Evolutionary conservation across 2,329 filamentous ascomycete species (phyloP).

Genomic region (Cercospora zeina): DNA sequence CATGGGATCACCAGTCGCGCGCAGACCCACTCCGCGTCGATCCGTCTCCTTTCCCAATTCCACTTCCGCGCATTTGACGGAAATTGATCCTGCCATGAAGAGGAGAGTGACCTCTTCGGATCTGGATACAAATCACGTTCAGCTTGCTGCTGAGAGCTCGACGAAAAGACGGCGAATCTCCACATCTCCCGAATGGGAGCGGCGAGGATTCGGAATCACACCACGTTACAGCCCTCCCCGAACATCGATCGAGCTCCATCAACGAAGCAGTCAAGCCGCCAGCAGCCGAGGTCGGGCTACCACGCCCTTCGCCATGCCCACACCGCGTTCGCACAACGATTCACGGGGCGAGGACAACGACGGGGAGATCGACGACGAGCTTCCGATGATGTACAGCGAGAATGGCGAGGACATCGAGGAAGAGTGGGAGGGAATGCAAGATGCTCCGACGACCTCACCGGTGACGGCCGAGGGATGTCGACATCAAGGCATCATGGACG

Average conservation of each 20-base stretch:
- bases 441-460: slow-evolving; percentile 30
- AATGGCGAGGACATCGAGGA: slow-evolving; percentile 21
- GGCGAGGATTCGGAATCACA: slow-evolving; percentile 42
- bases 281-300: slow-evolving; percentile 47
- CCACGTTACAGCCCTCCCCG: slow-evolving; percentile 49
- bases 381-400: slow-evolving; percentile 18
- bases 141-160: slow-evolving; percentile 25
- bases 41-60: slow-evolving; percentile 37
- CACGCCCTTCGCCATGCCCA: slow-evolving; percentile 70
- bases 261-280: slow-evolving; percentile 42
- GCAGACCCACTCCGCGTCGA: slow-evolving; percentile 16
- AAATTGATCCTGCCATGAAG: slow-evolving; percentile 29
- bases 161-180: slow-evolving; percentile 55
- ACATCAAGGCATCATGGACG: slow-evolving; percentile 29
- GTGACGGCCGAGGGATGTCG: slow-evolving; percentile 17
- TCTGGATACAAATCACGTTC: slow-evolving; percentile 34
- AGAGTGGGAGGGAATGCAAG: slow-evolving; percentile 43
- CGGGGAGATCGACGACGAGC: slow-evolving; percentile 24
- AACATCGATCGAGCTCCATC: slow-evolving; percentile 38
- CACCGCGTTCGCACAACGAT: slow-evolving; percentile 62
- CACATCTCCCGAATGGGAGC: slow-evolving; percentile 54
- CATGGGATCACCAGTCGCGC: slow-evolving; percentile 18
- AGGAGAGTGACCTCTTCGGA: slow-evolving; percentile 36
- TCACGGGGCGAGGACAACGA: slow-evolving; percentile 40
- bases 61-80: slow-evolving; percentile 23